Evolutionary conservation across 1,284 basidiomycete genomes (phyloP), one percentile per base, ranked within the genome.

Genomic region (Pyrrhoderma lamaoense): DNA sequence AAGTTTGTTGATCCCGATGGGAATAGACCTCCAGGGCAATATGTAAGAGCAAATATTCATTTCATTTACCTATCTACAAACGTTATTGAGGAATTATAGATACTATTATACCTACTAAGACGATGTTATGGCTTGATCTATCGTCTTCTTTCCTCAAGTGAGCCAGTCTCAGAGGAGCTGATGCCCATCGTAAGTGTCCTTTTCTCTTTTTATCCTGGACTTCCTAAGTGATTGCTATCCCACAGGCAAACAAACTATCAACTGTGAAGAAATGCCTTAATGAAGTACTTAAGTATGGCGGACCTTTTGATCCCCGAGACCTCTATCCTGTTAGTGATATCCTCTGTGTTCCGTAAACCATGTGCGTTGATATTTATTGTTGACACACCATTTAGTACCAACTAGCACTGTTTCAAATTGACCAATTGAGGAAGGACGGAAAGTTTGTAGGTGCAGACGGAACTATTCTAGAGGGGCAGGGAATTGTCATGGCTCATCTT

Each of bases 91-190:
- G n/a, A n/a, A n/a, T n/a, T n/a, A n/a, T 60, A 95, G 93, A 91
- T 93, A 8, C 71, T 98, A 46, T 75, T 98, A 40, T 99, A 96
- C 67, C 77, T 98, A 31, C 74, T 99, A 49, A 76, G 95, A 59
- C 80, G 95, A 65, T 99, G 95, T 72, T 96, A 98, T 66, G 95
- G 95, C 57, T 77, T 98, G 49, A 94, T 97, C 60, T 98, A 97
- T 69, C 81, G 89, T 23, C 70, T 99, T 46, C 80, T 99, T 58
- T 94, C 93, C 21, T 94, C 93, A n/a, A 93, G 90, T 52, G 95
- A 98, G 69, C 96, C 96, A 0, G 93, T 99, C n/a, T 96, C 93
- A 0, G 94, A 97, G 66, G 94, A 98, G 66, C 72, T 98, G 27
- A 96, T 96, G 87, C 94, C 94, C 4, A 82, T 97, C 53, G 95